These are phyloP conservation scores for Glycine soja DNA, from an alignment of 306 rosid species.

Conservation along the genomic window DNA sequence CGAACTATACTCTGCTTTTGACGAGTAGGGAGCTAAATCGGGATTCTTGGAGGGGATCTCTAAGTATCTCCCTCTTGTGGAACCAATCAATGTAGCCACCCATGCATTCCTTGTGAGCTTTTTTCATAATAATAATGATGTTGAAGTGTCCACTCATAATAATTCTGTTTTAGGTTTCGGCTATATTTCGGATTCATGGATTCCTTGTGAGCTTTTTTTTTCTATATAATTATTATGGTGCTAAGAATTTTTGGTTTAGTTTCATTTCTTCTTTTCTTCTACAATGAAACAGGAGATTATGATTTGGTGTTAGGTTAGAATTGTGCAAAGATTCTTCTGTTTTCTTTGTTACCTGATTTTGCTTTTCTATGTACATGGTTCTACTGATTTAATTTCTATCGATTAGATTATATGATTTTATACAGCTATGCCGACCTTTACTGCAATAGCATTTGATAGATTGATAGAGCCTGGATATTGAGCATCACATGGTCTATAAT, in stretches of 20 bases:
- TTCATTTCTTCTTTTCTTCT: not conserved
- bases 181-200: not conserved
- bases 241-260: not conserved
- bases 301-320: conserved; percentile 34
- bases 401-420: conserved; percentile 33
- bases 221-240: not conserved
- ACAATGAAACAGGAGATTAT: not conserved
- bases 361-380: not conserved
- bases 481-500: no score
- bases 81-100: no score
- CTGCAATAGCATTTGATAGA: conserved; percentile 88
- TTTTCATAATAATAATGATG: no score
- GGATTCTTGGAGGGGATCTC: no score
- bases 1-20: no score
- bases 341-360: conserved; percentile 15
- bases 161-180: not conserved
- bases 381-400: not conserved
- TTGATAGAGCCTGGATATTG: conserved; percentile 86
- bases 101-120: no score
- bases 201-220: not conserved
- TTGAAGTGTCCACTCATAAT: no score
- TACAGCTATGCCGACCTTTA: conserved; percentile 87
- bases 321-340: conserved; percentile 2
- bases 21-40: no score
- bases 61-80: no score